phyloP scores from a whole-genome alignment of 306 rosid species.

The Prosopis cineraria region DNA sequence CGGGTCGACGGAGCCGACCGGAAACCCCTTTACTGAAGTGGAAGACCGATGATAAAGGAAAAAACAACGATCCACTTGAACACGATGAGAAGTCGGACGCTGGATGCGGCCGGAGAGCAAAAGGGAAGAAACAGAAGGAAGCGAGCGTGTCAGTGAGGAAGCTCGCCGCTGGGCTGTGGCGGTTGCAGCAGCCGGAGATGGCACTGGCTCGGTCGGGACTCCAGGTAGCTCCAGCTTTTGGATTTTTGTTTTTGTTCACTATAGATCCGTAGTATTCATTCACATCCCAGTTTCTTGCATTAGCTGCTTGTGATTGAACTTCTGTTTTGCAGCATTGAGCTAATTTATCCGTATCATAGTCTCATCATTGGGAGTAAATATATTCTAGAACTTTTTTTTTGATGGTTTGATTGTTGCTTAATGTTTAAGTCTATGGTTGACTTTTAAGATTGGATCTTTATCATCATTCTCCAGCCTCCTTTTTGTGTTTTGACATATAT shows the following conservation, averaged over 20 bases:
- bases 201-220: slow-evolving; percentile 34
- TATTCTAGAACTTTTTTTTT: slow-evolving; percentile 5
- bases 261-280: slow-evolving; percentile 37
- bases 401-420: slow-evolving; percentile 34
- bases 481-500: slow-evolving; percentile 7
- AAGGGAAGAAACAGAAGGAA: slow-evolving; percentile 47
- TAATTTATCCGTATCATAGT: slow-evolving; percentile 20
- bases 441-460: slow-evolving; percentile 23
- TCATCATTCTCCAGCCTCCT: slow-evolving; percentile 31
- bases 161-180: slow-evolving; percentile 87
- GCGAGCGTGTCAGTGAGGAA: slow-evolving; percentile 71
- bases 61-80: slow-evolving; percentile 37
- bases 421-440: slow-evolving; percentile 42
- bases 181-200: slow-evolving; percentile 72
- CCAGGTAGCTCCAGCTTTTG: not conserved
- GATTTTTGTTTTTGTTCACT: not conserved
- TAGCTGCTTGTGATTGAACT: slow-evolving; percentile 23
- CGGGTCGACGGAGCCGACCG: slow-evolving; percentile 72
- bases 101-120: slow-evolving; percentile 40
- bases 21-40: slow-evolving; percentile 78
- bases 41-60: slow-evolving; percentile 47
- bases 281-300: slow-evolving; percentile 26
- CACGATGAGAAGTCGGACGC: slow-evolving; percentile 37
- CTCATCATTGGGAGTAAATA: slow-evolving; percentile 19
- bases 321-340: slow-evolving; percentile 35